Evolutionary conservation across 768 basidiomycete species (phyloP).

Genomic region (Neoboletus subvelutipes): DNA sequence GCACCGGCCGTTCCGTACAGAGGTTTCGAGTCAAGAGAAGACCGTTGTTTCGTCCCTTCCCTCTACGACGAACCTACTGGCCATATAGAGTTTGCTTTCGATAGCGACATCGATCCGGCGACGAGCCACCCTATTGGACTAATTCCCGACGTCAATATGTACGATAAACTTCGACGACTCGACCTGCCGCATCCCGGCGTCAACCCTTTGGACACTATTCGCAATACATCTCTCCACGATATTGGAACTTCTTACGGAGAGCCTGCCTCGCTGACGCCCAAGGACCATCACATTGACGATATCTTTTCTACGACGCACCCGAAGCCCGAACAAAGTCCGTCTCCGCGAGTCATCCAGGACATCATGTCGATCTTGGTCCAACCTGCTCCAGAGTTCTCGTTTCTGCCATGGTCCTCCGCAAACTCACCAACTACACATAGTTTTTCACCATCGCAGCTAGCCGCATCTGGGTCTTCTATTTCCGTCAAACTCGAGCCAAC

Average conservation of each 20-base stretch:
- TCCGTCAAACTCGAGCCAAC: background rate
- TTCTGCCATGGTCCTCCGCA: constrained; percentile 5
- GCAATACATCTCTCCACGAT: constrained; percentile 4
- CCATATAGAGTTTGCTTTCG: constrained; percentile 3
- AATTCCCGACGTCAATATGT: constrained; percentile 38
- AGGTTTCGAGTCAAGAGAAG: background rate
- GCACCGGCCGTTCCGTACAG: background rate
- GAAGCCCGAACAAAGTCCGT: constrained; percentile 19
- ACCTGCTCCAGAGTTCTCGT: constrained; percentile 14
- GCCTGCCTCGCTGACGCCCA: background rate
- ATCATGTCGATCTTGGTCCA: constrained; percentile 32
- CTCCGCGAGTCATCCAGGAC: constrained; percentile 30
- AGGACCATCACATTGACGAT: background rate
- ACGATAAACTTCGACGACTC: constrained; percentile 20
- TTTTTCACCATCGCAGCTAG: background rate
- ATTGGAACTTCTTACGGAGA: background rate
- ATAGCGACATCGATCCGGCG: constrained; percentile 9
- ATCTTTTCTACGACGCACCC: background rate
- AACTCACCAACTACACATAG: background rate
- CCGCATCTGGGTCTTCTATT: background rate
- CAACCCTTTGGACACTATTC: constrained; percentile 41
- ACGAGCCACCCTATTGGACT: constrained; percentile 23
- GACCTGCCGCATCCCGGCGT: constrained; percentile 29
- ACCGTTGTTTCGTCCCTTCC: background rate
- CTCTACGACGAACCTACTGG: background rate